Conservation (phyloP, 352 stramenopile species). For the Phytopythium mirpurense region DNA sequence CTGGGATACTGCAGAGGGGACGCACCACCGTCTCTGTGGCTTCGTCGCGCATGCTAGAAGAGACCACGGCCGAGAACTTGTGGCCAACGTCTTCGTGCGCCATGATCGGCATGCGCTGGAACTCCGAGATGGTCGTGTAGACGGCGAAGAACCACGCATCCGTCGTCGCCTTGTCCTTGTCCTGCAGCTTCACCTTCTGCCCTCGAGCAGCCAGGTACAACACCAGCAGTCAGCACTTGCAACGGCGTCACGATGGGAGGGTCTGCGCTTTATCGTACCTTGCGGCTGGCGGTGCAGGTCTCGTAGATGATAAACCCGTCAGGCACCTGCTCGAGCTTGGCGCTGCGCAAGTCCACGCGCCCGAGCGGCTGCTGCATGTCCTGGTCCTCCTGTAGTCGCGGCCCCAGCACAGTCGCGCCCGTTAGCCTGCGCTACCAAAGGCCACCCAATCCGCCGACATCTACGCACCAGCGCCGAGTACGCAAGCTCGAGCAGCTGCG, state of each 20-base stretch:
- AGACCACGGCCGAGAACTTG: slow-evolving; percentile 51
- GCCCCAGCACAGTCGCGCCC: not conserved
- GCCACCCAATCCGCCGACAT: not conserved
- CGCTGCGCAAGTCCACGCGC: slow-evolving; percentile 45
- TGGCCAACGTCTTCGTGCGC: slow-evolving; percentile 28
- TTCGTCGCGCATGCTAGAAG: slow-evolving; percentile 49
- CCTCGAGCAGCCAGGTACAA: not conserved
- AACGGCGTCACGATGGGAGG: too few species aligned
- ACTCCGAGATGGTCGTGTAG: slow-evolving; percentile 70
- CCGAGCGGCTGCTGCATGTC: slow-evolving; percentile 61
- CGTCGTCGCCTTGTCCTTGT: slow-evolving; percentile 69
- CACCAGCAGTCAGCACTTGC: not conserved
- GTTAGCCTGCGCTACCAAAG: not conserved
- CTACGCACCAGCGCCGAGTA: slow-evolving; percentile 51
- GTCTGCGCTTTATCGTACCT: slow-evolving; percentile 28
- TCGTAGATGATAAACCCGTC: slow-evolving; percentile 77
- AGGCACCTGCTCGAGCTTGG: slow-evolving; percentile 66
- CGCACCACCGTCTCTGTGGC: slow-evolving; percentile 47
- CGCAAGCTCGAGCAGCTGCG: slow-evolving; percentile 54
- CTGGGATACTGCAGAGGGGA: slow-evolving; percentile 2
- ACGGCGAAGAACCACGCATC: slow-evolving; percentile 79
- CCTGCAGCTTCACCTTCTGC: slow-evolving; percentile 70
- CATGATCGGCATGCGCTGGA: slow-evolving; percentile 36
- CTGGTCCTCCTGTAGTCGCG: slow-evolving; percentile 42
- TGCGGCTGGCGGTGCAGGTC: slow-evolving; percentile 19